These are phyloP conservation scores for Peniophora sp. DNA, from an alignment of 1,284 basidiomycete genomes.

Conservation along the genomic window DNA sequence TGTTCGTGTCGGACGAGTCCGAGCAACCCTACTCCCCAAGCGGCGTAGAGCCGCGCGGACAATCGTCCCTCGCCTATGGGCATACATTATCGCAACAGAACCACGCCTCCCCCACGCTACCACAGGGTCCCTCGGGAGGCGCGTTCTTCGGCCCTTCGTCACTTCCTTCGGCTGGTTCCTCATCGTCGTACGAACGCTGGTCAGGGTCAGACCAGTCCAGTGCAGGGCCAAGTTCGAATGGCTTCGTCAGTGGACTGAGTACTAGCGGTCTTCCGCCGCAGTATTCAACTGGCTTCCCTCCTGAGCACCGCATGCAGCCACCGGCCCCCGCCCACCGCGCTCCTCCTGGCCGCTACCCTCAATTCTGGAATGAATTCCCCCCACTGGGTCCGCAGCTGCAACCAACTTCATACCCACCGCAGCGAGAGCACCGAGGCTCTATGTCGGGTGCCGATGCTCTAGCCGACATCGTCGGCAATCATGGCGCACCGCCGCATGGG, in stretches of 20 bases:
- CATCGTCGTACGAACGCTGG: constrained; percentile 44
- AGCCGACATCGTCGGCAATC: too few species aligned
- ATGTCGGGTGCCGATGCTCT: too few species aligned
- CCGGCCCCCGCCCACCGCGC: constrained; percentile 2
- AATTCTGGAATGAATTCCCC: constrained; percentile 58
- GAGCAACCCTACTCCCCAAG: constrained; percentile 1
- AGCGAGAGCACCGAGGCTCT: not conserved
- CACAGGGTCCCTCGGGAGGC: too few species aligned
- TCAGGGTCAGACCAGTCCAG: constrained; percentile 23
- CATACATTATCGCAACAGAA: constrained; percentile 1
- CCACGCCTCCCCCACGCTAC: too few species aligned
- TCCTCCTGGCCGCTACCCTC: constrained; percentile 28
- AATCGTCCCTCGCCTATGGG: constrained; percentile 1
- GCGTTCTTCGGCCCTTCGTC: too few species aligned
- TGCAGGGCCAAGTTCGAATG: constrained; percentile 15
- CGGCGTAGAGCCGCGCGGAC: not conserved
- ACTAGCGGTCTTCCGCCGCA: constrained; percentile 62
- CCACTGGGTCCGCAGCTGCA: constrained; percentile 40
- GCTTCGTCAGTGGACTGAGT: constrained; percentile 39
- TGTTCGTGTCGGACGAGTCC: constrained; percentile 12
- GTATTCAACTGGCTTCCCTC: constrained; percentile 56
- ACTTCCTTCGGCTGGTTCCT: constrained; percentile 12
- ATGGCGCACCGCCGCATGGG: too few species aligned
- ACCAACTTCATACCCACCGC: not conserved
- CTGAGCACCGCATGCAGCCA: constrained; percentile 30